These are phyloP conservation scores for Xylariomycetidae sp. DNA, from an alignment of 2,329 filamentous ascomycete genomes.

Conservation along the genomic window DNA sequence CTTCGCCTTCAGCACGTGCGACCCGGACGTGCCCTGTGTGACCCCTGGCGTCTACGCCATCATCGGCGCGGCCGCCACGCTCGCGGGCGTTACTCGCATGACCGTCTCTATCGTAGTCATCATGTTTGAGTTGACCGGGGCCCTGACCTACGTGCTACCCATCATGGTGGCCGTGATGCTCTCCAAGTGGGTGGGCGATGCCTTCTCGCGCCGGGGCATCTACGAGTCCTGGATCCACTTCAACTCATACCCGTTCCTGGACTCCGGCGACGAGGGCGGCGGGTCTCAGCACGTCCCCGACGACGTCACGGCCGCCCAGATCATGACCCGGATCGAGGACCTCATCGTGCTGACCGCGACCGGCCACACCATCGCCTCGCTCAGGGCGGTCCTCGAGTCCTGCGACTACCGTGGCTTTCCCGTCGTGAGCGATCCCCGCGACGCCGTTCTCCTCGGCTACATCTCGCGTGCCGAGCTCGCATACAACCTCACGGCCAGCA, in stretches of 20 bases:
- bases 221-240: constrained; percentile 98
- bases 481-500: constrained; percentile 68
- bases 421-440: constrained; percentile 72
- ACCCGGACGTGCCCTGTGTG: constrained; percentile 81
- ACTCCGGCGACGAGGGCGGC: constrained; percentile 74
- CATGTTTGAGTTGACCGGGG: constrained; percentile 97
- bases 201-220: constrained; percentile 86
- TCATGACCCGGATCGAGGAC: constrained; percentile 92
- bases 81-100: constrained; percentile 91
- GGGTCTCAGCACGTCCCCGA: constrained; percentile 57
- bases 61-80: constrained; percentile 88
- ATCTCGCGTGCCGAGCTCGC: constrained; percentile 87
- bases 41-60: constrained; percentile 96
- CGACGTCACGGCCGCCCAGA: constrained; percentile 77
- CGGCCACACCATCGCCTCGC: constrained; percentile 77
- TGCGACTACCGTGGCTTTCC: constrained; percentile 89
- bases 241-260: constrained; percentile 91
- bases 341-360: constrained; percentile 81
- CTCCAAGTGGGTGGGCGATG: constrained; percentile 96
- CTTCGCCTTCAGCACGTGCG: constrained; percentile 74
- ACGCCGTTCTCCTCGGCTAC: constrained; percentile 82
- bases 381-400: constrained; percentile 65
- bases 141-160: constrained; percentile 90
- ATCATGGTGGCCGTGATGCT: constrained; percentile 99
- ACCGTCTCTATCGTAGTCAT: constrained; percentile 98